These are phyloP conservation scores for Quercus lobata DNA, from an alignment of 331 rosid species.

Conservation along the genomic window DNA sequence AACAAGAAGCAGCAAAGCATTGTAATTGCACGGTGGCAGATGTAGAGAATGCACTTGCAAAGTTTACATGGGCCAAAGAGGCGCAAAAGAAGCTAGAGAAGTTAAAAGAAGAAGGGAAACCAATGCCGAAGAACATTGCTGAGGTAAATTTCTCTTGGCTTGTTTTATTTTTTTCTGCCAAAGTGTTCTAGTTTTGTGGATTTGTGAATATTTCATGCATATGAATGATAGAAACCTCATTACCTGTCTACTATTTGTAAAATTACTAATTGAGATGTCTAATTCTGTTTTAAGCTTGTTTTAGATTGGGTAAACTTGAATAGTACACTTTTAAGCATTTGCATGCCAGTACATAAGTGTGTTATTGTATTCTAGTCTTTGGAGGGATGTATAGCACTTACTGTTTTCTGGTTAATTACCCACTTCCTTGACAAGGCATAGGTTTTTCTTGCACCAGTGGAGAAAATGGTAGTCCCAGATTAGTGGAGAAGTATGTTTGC, in stretches of 20 bases:
- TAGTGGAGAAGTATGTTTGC: neutral
- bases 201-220: neutral
- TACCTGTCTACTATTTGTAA: neutral
- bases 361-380: neutral
- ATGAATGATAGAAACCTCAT: neutral
- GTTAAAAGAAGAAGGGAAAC: slow-evolving; percentile 86
- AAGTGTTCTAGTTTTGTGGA: neutral
- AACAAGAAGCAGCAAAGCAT: slow-evolving; percentile 81
- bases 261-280: neutral
- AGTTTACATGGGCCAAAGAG: slow-evolving; percentile 87
- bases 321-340: neutral
- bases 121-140: slow-evolving; percentile 59
- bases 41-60: slow-evolving; percentile 82
- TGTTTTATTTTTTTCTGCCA: neutral
- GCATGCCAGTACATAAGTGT: neutral
- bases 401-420: neutral
- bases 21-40: slow-evolving; percentile 78
- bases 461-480: neutral
- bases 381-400: neutral
- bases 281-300: neutral
- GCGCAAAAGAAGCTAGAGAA: slow-evolving; percentile 73
- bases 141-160: slow-evolving; percentile 48
- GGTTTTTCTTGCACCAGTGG: neutral
- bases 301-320: neutral
- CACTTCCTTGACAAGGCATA: neutral